Percentiles rank a stretch among this genome's conserved stretches.
These are phyloP conservation scores for Fomitopsis betulina DNA, from an alignment of 1,284 basidiomycete genomes.

Conservation along the genomic window DNA sequence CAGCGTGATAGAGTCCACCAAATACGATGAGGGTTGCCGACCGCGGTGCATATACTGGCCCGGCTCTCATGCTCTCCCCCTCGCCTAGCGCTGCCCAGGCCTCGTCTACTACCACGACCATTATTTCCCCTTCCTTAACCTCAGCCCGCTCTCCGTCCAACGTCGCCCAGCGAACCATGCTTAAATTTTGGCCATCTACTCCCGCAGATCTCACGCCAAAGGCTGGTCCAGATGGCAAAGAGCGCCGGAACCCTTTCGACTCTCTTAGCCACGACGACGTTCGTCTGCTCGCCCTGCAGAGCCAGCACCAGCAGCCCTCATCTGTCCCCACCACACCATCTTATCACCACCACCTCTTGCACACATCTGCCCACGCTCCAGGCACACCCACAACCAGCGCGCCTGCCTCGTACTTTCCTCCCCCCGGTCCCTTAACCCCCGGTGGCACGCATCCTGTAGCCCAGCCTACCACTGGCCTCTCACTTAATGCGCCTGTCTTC, in stretches of 20 bases:
- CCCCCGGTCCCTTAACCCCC: slow-evolving; percentile 34
- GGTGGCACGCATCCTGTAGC: slow-evolving; percentile 45
- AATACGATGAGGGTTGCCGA: neutral
- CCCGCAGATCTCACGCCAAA: slow-evolving; percentile 74
- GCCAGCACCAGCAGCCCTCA: slow-evolving; percentile 23
- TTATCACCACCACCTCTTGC: slow-evolving; percentile 39
- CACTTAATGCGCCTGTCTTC: slow-evolving; percentile 77
- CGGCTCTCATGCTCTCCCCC: neutral
- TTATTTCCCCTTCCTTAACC: neutral
- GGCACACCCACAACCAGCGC: slow-evolving; percentile 21
- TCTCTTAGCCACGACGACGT: slow-evolving; percentile 23
- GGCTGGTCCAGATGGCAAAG: slow-evolving; percentile 45
- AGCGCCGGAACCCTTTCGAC: slow-evolving; percentile 73
- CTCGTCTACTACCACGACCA: neutral
- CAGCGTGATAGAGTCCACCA: neutral
- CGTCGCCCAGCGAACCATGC: slow-evolving; percentile 34
- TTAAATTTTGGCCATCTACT: slow-evolving; percentile 63
- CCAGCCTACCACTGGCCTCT: slow-evolving; percentile 68
- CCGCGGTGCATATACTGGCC: neutral
- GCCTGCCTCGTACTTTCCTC: slow-evolving; percentile 24
- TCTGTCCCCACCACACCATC: slow-evolving; percentile 19
- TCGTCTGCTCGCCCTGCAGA: slow-evolving; percentile 18
- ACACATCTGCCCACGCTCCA: slow-evolving; percentile 25
- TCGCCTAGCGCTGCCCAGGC: slow-evolving; percentile 3
- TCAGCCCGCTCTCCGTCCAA: slow-evolving; percentile 6